Conservation (phyloP, 768 basidiomycete genomes). For the Boletus vermiculosoides region DNA sequence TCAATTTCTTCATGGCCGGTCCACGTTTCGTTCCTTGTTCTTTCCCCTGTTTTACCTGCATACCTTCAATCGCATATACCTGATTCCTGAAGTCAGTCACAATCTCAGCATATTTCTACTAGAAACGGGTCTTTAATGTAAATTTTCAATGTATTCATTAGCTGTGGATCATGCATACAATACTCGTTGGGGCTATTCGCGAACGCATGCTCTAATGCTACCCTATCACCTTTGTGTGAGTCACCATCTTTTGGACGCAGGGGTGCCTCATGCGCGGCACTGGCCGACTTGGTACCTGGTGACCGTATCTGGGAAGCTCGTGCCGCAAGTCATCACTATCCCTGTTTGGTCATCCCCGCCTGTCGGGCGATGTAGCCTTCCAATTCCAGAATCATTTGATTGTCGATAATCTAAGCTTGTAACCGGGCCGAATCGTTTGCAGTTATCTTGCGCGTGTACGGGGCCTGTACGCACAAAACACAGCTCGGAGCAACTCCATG, state of each 20-base stretch:
- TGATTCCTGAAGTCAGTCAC: constrained; percentile 15
- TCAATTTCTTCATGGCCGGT: constrained; percentile 19
- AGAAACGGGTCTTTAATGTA: constrained; percentile 29
- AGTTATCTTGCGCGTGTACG: not conserved
- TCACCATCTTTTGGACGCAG: not conserved
- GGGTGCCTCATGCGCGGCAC: not conserved
- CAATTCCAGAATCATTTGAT: not conserved
- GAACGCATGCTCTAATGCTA: not conserved
- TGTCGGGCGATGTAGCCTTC: not conserved
- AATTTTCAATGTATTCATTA: constrained; percentile 26
- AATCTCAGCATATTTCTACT: constrained; percentile 27
- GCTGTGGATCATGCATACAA: constrained; percentile 20
- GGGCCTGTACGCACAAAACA: not conserved
- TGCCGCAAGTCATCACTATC: not conserved
- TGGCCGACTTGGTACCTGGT: not conserved
- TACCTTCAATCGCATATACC: constrained; percentile 24
- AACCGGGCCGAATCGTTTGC: not conserved
- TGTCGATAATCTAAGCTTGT: not conserved
- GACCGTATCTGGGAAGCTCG: not conserved
- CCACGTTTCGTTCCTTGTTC: constrained; percentile 8
- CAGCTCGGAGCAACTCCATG: not conserved
- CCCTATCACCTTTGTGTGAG: not conserved
- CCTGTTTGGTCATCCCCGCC: not conserved
- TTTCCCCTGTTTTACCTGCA: constrained; percentile 5
- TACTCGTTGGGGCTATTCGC: constrained; percentile 22